Evolutionary conservation across 306 rosid genomes (phyloP).

Genomic region (Cicer yamashitae): DNA sequence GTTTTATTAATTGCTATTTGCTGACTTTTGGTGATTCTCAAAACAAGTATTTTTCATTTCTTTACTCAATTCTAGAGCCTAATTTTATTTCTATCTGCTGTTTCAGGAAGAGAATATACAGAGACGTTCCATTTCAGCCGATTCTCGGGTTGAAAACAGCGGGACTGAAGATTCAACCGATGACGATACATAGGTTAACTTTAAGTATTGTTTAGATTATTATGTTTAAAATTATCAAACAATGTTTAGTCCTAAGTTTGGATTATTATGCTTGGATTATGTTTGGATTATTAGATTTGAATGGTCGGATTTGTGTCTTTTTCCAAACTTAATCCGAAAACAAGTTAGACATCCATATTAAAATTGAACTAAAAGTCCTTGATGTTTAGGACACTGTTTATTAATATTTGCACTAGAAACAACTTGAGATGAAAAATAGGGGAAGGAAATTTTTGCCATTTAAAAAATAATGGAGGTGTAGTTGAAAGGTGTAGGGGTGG

Average conservation of each 20-base stretch:
- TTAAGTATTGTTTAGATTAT: conserved; percentile 23
- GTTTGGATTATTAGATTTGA: too few relatives aligned
- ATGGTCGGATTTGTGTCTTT: too few relatives aligned
- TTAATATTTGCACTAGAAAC: too few relatives aligned
- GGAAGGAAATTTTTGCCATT: too few relatives aligned
- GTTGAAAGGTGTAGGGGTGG: too few relatives aligned
- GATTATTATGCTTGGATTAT: too few relatives aligned
- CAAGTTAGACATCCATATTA: too few relatives aligned
- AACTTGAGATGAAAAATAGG: too few relatives aligned
- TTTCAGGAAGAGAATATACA: conserved; percentile 89
- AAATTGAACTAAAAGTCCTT: too few relatives aligned
- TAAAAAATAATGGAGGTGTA: too few relatives aligned
- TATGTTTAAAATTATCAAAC: conserved; percentile 6
- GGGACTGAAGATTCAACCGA: conserved; percentile 90
- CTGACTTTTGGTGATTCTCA: neutral
- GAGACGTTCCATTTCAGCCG: conserved; percentile 94
- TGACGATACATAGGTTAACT: conserved; percentile 45
- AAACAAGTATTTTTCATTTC: neutral
- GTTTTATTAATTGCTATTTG: conserved; percentile 24
- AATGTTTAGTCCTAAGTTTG: neutral
- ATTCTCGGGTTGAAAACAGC: conserved; percentile 86
- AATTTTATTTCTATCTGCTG: conserved; percentile 22
- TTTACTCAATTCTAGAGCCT: neutral
- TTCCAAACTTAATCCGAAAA: too few relatives aligned
- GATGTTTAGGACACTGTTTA: too few relatives aligned